A percentile compares a stretch with the other conserved stretches of the same genome.
These are phyloP conservation scores for Fusarium anthophilum DNA, from an alignment of 2,329 filamentous ascomycete genomes.

Conservation along the genomic window DNA sequence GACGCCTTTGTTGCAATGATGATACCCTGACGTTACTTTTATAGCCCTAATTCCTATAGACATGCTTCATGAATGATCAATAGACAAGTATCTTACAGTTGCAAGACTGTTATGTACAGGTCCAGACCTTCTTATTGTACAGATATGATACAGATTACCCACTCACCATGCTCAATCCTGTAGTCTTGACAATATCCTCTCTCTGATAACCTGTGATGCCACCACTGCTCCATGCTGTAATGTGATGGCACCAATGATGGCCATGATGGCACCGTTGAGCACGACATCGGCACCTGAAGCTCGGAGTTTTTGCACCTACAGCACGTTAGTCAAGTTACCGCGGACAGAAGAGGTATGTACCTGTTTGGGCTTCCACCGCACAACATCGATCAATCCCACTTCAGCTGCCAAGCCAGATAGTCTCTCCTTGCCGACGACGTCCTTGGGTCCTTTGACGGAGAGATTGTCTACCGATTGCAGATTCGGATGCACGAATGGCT, in stretches of 20 bases:
- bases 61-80: constrained; percentile 25
- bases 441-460: constrained; percentile 65
- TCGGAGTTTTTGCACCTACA: constrained; percentile 70
- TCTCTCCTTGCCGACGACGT: constrained; percentile 71
- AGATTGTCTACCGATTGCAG: constrained; percentile 81
- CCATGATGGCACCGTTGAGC: constrained; percentile 80
- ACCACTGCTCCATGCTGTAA: constrained; percentile 85
- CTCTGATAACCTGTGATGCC: constrained; percentile 77
- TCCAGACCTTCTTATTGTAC: constrained; percentile 42
- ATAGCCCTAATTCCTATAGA: constrained; percentile 19
- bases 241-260: constrained; percentile 88
- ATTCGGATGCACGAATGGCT: constrained; percentile 75
- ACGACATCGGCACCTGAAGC: constrained; percentile 80
- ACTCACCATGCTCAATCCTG: constrained; percentile 27
- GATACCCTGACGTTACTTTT: neutral
- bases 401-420: constrained; percentile 73
- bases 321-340: neutral
- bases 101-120: constrained; percentile 38
- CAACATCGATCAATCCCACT: constrained; percentile 76
- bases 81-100: constrained; percentile 22
- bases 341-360: constrained; percentile 58
- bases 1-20: constrained; percentile 47
- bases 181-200: constrained; percentile 71
- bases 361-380: constrained; percentile 89
- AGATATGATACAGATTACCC: constrained; percentile 45